Percentiles rank a stretch among this genome's conserved stretches.
Conservation (phyloP, 345 rosid genomes). For the Turnera subulata region DNA sequence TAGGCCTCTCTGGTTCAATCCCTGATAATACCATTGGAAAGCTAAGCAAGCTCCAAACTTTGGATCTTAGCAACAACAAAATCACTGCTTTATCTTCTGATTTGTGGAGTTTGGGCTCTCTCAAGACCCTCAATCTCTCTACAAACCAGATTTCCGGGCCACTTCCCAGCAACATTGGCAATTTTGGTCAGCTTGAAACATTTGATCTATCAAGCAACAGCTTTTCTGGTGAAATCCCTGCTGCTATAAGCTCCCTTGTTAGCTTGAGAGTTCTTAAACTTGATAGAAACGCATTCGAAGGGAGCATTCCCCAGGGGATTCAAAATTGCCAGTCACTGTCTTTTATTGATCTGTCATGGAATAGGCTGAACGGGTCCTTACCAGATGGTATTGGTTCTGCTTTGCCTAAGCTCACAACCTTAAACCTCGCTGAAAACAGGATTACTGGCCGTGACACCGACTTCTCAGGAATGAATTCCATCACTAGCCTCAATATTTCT, state of each 20-base stretch:
- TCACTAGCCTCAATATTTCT: constrained; percentile 62
- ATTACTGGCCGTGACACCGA: constrained; percentile 51
- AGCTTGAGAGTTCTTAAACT: constrained; percentile 62
- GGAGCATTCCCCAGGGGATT: constrained; percentile 56
- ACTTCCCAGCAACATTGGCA: constrained; percentile 68
- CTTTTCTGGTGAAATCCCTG: constrained; percentile 74
- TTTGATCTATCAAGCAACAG: constrained; percentile 72
- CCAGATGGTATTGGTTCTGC: constrained; percentile 75
- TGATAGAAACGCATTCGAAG: constrained; percentile 50
- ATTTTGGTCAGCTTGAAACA: constrained; percentile 66
- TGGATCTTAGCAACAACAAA: constrained; percentile 84
- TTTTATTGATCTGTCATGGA: constrained; percentile 62
- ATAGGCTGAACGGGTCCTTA: constrained; percentile 61
- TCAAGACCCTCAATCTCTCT: constrained; percentile 66
- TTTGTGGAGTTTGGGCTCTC: constrained; percentile 77
- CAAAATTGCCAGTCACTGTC: constrained; percentile 49
- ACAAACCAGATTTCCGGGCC: constrained; percentile 67
- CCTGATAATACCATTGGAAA: constrained; percentile 88
- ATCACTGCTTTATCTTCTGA: constrained; percentile 80
- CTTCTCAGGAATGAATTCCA: constrained; percentile 51
- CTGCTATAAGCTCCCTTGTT: constrained; percentile 51
- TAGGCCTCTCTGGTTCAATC: constrained; percentile 65
- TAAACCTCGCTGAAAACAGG: constrained; percentile 66
- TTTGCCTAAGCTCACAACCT: constrained; percentile 57
- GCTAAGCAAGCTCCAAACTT: constrained; percentile 61